phyloP scores from a whole-genome alignment of 345 rosid genomes.

The Sisymbrium irio region DNA sequence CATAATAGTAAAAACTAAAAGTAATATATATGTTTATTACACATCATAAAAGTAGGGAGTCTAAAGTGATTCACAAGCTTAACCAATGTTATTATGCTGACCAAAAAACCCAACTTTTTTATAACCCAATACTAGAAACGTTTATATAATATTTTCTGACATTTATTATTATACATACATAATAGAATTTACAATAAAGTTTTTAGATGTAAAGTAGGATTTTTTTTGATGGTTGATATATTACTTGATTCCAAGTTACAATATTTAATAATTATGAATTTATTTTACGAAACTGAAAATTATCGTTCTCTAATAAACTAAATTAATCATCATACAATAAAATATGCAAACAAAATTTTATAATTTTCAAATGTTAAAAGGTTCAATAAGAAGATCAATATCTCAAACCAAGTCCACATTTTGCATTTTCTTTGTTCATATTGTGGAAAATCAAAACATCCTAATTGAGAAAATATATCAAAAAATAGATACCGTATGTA shows the following conservation, averaged over 20 bases:
- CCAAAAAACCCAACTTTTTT: background rate
- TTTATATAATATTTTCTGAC: background rate
- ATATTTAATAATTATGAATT: background rate
- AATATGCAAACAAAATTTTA: background rate
- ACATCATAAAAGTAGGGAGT: background rate
- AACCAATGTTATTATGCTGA: background rate
- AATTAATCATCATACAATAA: background rate
- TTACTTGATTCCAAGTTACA: constrained; percentile 14
- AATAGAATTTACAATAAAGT: no score
- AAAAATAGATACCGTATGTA: background rate
- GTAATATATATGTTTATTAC: background rate
- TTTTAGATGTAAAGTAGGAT: background rate
- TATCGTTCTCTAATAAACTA: background rate
- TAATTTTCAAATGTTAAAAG: background rate
- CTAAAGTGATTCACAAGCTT: constrained; percentile 3
- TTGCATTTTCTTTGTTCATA: no score
- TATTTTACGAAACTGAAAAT: background rate
- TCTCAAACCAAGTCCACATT: background rate
- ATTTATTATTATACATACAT: background rate
- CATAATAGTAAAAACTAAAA: background rate
- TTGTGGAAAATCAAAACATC: no score
- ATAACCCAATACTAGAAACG: background rate
- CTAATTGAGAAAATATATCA: no score
- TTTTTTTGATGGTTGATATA: constrained; percentile 15
- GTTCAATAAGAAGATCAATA: background rate